Evolutionary conservation across 805 yeast species (phyloP).

Genomic region (Naumovozyma castellii): DNA sequence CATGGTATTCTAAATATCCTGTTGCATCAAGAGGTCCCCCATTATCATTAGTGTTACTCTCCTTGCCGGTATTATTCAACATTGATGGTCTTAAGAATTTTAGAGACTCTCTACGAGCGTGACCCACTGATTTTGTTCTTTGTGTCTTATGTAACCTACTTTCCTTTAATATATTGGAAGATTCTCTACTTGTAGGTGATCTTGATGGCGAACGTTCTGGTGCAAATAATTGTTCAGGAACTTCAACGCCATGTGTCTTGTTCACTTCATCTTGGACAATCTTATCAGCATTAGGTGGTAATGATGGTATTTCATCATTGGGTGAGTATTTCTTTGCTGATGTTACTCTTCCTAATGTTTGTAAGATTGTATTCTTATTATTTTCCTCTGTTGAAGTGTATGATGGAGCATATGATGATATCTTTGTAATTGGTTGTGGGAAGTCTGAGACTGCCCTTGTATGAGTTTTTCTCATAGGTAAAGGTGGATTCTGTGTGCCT

Average conservation of each 20-base stretch:
- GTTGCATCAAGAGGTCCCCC: not conserved
- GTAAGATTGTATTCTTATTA: conserved; percentile 29
- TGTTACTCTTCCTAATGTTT: conserved; percentile 31
- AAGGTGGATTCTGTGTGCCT: not conserved
- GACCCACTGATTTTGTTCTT: conserved; percentile 69
- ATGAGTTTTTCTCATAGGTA: conserved; percentile 1
- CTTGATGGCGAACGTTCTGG: conserved; percentile 25
- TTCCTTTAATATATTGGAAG: not conserved
- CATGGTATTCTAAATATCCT: not conserved
- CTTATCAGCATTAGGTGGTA: conserved; percentile 29
- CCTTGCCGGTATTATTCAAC: conserved; percentile 16
- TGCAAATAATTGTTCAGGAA: not conserved
- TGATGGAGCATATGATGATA: conserved; percentile 20
- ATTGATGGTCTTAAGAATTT: conserved; percentile 27
- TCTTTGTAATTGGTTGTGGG: conserved; percentile 19
- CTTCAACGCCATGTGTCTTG: conserved; percentile 29
- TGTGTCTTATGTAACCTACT: not conserved
- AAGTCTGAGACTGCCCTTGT: conserved; percentile 15
- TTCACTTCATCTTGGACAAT: conserved; percentile 22
- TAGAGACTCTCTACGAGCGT: conserved; percentile 52
- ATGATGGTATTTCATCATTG: conserved; percentile 22
- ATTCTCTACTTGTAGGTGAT: conserved; percentile 1
- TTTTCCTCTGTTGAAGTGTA: not conserved
- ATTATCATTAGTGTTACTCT: not conserved
- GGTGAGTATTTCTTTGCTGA: conserved; percentile 23